These are phyloP conservation scores for Acacia confusa DNA, from an alignment of 306 rosid species.

Conservation along the genomic window DNA sequence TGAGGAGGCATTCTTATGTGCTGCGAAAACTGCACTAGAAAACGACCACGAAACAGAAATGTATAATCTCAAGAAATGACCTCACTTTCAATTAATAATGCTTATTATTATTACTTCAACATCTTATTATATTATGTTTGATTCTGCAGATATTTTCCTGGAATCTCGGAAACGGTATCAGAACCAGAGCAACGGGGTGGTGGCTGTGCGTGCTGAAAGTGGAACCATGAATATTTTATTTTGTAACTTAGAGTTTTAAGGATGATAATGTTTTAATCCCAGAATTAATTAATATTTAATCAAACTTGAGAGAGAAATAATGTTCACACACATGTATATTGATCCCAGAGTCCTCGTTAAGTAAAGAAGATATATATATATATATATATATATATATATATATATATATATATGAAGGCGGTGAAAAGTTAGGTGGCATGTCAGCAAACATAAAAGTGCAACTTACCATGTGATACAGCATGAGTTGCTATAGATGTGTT, in stretches of 20 bases:
- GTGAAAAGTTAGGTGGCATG: neutral
- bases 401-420: neutral
- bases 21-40: neutral
- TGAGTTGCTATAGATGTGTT: neutral
- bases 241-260: neutral
- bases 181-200: slow-evolving; percentile 69
- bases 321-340: too few species aligned
- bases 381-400: too few species aligned
- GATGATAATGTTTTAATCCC: neutral
- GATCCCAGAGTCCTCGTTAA: neutral
- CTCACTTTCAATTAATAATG: neutral
- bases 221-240: neutral
- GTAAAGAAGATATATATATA: neutral
- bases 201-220: slow-evolving; percentile 70
- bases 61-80: neutral
- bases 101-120: neutral
- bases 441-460: neutral
- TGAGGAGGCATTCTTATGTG: slow-evolving; percentile 18
- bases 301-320: neutral
- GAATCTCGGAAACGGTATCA: slow-evolving; percentile 75
- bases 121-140: neutral
- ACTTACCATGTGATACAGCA: neutral
- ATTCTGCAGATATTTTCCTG: slow-evolving; percentile 68
- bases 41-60: neutral
- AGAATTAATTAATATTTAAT: neutral